Percentiles rank a stretch among this genome's conserved stretches.
phyloP scores from a whole-genome alignment of 192 early-diverging fungal genomes.

The Tieghemiomyces parasiticus region DNA sequence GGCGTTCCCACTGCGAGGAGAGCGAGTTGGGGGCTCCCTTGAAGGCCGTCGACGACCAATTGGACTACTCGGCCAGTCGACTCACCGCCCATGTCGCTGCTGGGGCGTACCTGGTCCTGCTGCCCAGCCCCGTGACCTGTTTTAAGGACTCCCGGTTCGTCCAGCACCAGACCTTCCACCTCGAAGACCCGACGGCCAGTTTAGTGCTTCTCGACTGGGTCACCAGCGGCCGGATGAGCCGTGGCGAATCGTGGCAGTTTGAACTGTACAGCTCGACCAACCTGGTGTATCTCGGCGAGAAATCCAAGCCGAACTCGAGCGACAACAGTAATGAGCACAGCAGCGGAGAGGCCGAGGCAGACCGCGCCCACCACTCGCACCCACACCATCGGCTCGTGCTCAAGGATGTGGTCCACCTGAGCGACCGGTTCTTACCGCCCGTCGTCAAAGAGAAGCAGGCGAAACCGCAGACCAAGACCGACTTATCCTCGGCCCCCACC shows the following conservation, averaged over 20 bases:
- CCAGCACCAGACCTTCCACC: constrained; percentile 39
- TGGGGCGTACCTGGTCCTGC: constrained; percentile 30
- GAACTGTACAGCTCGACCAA: constrained; percentile 35
- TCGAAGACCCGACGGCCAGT: constrained; percentile 29
- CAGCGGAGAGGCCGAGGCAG: too few species aligned
- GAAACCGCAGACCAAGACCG: neutral
- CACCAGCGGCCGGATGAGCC: constrained; percentile 51
- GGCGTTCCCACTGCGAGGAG: too few species aligned
- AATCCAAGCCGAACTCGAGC: too few species aligned
- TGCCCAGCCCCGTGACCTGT: constrained; percentile 71
- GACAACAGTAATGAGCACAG: too few species aligned
- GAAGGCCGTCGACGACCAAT: too few species aligned
- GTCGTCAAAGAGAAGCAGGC: too few species aligned
- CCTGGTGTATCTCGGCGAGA: constrained; percentile 14
- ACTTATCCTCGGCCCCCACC: neutral
- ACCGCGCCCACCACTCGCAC: too few species aligned
- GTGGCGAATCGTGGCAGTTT: constrained; percentile 67
- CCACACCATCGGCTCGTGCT: too few species aligned
- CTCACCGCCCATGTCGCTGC: constrained; percentile 26
- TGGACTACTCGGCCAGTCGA: constrained; percentile 23
- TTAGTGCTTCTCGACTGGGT: constrained; percentile 75
- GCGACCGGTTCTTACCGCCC: neutral
- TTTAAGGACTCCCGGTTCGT: constrained; percentile 46
- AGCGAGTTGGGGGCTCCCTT: neutral
- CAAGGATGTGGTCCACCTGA: constrained; percentile 11